phyloP scores from a whole-genome alignment of 2,329 filamentous ascomycete genomes.

The Aspergillus pseudoviridinutans region DNA sequence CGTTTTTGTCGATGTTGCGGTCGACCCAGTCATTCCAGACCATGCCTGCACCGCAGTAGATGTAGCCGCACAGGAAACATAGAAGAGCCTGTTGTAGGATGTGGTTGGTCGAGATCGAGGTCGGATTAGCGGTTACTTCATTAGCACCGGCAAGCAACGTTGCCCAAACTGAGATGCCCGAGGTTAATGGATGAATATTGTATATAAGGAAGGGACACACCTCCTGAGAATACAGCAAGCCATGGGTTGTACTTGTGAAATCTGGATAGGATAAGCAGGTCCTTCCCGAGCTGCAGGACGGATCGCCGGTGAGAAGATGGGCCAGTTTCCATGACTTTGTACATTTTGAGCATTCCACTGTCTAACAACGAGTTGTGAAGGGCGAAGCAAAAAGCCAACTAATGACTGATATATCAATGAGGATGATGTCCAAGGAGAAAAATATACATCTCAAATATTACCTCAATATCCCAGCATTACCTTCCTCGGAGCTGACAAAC shows the following conservation, averaged over 20 bases:
- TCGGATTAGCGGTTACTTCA: not conserved
- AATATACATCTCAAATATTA: not conserved
- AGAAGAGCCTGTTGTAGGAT: constrained; percentile 20
- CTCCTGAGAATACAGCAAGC: constrained; percentile 4
- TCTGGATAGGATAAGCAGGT: constrained; percentile 4
- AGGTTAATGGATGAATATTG: not conserved
- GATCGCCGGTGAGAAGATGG: not conserved
- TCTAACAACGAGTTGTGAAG: not conserved
- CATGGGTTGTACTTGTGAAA: constrained; percentile 5
- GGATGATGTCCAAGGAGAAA: not conserved
- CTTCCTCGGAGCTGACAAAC: not conserved
- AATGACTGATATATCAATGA: not conserved
- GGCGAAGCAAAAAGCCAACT: not conserved
- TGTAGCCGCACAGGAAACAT: constrained; percentile 19
- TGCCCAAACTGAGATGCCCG: not conserved
- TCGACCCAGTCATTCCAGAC: constrained; percentile 31
- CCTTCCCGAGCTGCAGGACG: not conserved
- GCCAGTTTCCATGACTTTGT: not conserved
- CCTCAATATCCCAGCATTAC: not conserved
- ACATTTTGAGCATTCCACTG: not conserved
- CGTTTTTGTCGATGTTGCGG: constrained; percentile 24
- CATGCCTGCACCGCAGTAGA: constrained; percentile 28
- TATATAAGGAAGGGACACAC: not conserved
- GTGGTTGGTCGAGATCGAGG: not conserved
- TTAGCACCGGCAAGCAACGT: constrained; percentile 2